Conservation (phyloP, 2,329 filamentous ascomycete genomes). For the Lecanosticta acicola region DNA sequence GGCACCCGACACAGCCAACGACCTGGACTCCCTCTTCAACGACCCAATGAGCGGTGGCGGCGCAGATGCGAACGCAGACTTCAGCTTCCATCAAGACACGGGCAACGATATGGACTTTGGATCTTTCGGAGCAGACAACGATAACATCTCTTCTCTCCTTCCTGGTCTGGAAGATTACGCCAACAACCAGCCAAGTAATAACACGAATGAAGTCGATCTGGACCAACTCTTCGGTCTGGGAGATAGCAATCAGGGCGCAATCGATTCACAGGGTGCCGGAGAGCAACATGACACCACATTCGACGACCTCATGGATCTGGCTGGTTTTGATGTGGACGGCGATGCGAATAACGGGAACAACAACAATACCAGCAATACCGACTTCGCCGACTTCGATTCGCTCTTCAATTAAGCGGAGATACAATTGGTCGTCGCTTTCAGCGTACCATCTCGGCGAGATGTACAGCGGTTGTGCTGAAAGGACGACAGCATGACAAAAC, state of each 20-base stretch:
- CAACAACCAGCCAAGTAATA: slow-evolving; percentile 25
- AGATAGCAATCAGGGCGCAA: slow-evolving; percentile 12
- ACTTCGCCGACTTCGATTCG: slow-evolving; percentile 21
- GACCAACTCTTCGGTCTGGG: slow-evolving; percentile 22
- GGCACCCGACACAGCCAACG: slow-evolving; percentile 27
- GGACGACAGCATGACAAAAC: too few species aligned
- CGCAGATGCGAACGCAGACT: slow-evolving; percentile 13
- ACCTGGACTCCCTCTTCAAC: slow-evolving; percentile 35
- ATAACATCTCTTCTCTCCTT: slow-evolving; percentile 34
- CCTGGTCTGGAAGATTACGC: slow-evolving; percentile 40
- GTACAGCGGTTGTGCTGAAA: too few species aligned
- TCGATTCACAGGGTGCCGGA: slow-evolving; percentile 13
- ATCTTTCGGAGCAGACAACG: slow-evolving; percentile 28
- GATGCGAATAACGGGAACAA: slow-evolving; percentile 22
- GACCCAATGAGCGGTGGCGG: slow-evolving; percentile 18
- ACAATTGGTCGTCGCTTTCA: too few species aligned
- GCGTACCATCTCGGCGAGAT: too few species aligned
- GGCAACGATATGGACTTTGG: slow-evolving; percentile 32
- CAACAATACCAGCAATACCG: slow-evolving; percentile 3
- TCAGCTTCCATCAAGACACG: slow-evolving; percentile 15
- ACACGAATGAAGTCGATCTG: slow-evolving; percentile 23
- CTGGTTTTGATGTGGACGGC: slow-evolving; percentile 27
- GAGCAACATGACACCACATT: slow-evolving; percentile 27
- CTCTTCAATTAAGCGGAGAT: slow-evolving; percentile 17
- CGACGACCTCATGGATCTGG: slow-evolving; percentile 34